A percentile compares a stretch with the other conserved stretches of the same genome.
Conservation (phyloP, 2,329 filamentous ascomycete species). For the Biscogniauxia mediterranea region DNA sequence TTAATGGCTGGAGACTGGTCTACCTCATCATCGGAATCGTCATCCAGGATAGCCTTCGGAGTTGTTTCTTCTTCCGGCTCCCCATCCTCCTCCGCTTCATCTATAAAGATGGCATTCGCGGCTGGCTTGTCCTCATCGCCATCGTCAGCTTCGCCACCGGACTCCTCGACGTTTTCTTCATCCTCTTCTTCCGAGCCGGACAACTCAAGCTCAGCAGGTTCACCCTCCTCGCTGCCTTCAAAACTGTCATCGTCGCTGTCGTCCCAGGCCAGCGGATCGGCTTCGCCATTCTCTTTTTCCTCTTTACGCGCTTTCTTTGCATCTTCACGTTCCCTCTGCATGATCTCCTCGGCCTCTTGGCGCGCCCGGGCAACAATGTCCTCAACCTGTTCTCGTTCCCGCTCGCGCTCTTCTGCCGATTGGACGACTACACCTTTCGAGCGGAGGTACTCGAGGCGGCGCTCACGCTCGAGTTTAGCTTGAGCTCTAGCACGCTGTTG, state of each 20-base stretch:
- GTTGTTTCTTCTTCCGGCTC: conserved; percentile 32
- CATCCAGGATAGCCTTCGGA: conserved; percentile 31
- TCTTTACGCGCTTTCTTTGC: conserved; percentile 62
- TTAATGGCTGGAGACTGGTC: conserved; percentile 41
- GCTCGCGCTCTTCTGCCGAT: conserved; percentile 82
- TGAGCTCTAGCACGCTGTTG: conserved; percentile 75
- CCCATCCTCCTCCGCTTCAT: conserved; percentile 38
- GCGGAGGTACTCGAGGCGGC: conserved; percentile 72
- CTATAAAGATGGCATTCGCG: conserved; percentile 32
- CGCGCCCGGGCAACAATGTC: conserved; percentile 84
- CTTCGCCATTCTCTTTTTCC: conserved; percentile 40
- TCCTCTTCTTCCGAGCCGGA: conserved; percentile 40
- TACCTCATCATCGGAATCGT: conserved; percentile 38
- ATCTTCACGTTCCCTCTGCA: conserved; percentile 71
- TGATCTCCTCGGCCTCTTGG: conserved; percentile 75
- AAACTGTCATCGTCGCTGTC: conserved; percentile 49
- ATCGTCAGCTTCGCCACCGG: conserved; percentile 34
- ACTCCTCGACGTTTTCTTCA: conserved; percentile 38
- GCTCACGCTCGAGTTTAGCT: conserved; percentile 72
- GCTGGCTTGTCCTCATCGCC: conserved; percentile 30
- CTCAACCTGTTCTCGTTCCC: conserved; percentile 79
- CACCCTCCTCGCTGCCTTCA: conserved; percentile 43
- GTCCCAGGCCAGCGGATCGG: conserved; percentile 54
- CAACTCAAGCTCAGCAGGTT: conserved; percentile 36
- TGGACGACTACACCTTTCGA: conserved; percentile 79